Conservation (phyloP, 257 asterid genomes). For the Penstemon davidsonii region DNA sequence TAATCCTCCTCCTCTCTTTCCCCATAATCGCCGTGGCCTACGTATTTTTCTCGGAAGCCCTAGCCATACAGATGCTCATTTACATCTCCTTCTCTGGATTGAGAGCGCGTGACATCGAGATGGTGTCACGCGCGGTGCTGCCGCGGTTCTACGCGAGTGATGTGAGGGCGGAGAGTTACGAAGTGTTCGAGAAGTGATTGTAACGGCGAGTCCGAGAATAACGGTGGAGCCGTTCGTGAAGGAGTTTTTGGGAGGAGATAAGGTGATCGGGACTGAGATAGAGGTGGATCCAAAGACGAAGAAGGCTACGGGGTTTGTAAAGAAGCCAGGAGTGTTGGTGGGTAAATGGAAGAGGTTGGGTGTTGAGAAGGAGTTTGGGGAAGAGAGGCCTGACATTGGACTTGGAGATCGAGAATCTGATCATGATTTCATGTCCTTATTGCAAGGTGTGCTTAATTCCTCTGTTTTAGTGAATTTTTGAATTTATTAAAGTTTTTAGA, state of each 20-base stretch:
- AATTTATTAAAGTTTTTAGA: too few relatives aligned
- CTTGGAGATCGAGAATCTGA: constrained; percentile 88
- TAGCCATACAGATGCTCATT: constrained; percentile 83
- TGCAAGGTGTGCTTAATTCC: constrained; percentile 66
- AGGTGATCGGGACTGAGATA: constrained; percentile 92
- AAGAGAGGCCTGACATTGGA: constrained; percentile 79
- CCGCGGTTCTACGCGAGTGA: constrained; percentile 83
- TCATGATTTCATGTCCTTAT: constrained; percentile 89
- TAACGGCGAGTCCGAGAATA: constrained; percentile 90
- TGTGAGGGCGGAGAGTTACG: constrained; percentile 82
- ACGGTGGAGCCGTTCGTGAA: constrained; percentile 97
- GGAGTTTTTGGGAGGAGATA: constrained; percentile 89
- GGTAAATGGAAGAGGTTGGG: constrained; percentile 83
- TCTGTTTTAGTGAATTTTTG: not conserved
- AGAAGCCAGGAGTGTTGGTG: constrained; percentile 83
- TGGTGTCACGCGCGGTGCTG: constrained; percentile 81
- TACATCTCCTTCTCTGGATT: constrained; percentile 78
- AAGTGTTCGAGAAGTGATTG: constrained; percentile 79
- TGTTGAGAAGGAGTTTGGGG: constrained; percentile 77
- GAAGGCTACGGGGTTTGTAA: constrained; percentile 91
- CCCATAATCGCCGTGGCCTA: constrained; percentile 83
- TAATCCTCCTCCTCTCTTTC: constrained; percentile 73
- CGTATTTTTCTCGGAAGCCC: constrained; percentile 71
- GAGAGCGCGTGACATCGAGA: constrained; percentile 87
- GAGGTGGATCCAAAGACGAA: constrained; percentile 87